Evolutionary conservation across 805 yeast genomes (phyloP), one percentile per base, ranked within the genome.

Genomic region (Maudiozyma turicensis): DNA sequence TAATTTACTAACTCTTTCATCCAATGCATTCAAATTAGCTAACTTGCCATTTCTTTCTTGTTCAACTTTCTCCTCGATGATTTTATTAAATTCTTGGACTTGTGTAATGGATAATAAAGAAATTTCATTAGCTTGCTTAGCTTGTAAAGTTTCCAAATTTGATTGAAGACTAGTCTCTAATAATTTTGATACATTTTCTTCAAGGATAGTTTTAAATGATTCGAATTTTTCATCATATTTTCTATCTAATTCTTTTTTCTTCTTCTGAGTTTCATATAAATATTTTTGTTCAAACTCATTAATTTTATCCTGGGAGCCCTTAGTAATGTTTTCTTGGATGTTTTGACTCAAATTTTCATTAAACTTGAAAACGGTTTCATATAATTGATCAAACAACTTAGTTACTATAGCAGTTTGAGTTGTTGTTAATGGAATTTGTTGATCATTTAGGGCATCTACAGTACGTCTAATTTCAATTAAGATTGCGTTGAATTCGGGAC

Each of bases 31-130:
- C 59, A 93, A 73, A 58, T 83, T 74, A 44, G 84, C 74, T 58
- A 90, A 77, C 62, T 93, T 82, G 30, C 89, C 87, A 54, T 82
- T 74, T 69, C 98, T 82, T 72, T 85, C 95, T 10, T 64, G 54
- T 54, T 84, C 90, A 48, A 90, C 76, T 51, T 76, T 76, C 48
- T 77, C 74, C 43, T 74, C 63, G 44, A 88, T 72, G 50, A 78
- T 71, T 47, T 73, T 70, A 53, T 81, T 77, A 63, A 86, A 81
- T 60, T 79, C 81, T 55, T 81, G 76, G 50, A 87, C 79, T 57
- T 84, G 83, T 55, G 80, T 82, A 46, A 82, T 70, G 58, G 86
- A 78, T 49, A 82, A 78, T 62, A 84, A 72, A 8, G 80, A 71
- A 32, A 87, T 75, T 48, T 82, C 81, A 67, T 87, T 89, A 51